Evolutionary conservation across 2,329 filamentous ascomycete genomes (phyloP), one percentile per base, ranked within the genome.

Genomic region (Aureobasidium leucospermi): DNA sequence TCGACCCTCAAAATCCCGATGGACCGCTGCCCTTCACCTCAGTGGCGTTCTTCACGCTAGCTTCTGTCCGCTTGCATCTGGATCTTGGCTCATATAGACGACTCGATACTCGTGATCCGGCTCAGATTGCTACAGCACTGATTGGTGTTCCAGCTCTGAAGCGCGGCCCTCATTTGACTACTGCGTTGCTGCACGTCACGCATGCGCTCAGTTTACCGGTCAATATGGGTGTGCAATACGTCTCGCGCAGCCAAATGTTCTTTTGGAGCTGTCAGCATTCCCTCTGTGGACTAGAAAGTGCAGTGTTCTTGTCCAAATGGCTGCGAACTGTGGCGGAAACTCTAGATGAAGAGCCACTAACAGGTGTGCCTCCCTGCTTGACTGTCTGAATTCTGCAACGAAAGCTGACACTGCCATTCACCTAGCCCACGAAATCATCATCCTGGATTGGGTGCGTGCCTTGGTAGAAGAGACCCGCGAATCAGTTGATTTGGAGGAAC

Each of bases 181-280:
- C 76, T 0, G 80, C 81, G 0, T 71, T 82, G 1, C 69, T 83
- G 0, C 81, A 83, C 62, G 76, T 79, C 1, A 77, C 78, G 0
- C 81, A 84, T 48, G 78, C 79, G 6, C 70, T 83, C 0, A 82
- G 79, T 48, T 81, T 82, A 0, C 81, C 81, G 0, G 81, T 84
- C 3, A 70, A 81, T n/a, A 66, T 83, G 0, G 81, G 81, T 0
- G 76, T 83, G 13, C 79, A 81, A 52, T 75, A 78, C 13, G 80
- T 83, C 0, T 79, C 79, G 0, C 71, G 78, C 15, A 83, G 78
- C 13, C 80, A 83, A 53, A 79, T 79, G 0, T 80, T 81, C 46
- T 79, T 82, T 51, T 83, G 81, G 80, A 81, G 79, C 6, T 79
- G 81, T 4, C 74, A 81, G 19, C 80, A 83, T 57, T 79, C 79